phyloP scores from a whole-genome alignment of 1,284 basidiomycete species.

The Gastroboletus turbinatus region DNA sequence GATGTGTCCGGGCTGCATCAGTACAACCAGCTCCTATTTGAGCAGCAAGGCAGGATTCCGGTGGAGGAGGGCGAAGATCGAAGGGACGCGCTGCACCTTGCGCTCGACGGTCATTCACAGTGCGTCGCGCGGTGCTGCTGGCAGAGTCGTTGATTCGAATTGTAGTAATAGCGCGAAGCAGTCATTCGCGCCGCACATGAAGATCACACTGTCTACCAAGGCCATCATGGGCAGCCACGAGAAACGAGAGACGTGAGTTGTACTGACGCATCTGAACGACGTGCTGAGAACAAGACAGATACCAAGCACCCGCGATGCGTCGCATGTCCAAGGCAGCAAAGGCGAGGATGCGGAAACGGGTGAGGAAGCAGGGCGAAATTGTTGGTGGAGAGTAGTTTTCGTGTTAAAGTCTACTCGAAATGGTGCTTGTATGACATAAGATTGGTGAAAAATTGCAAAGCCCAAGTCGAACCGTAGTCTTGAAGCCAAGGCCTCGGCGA shows the following conservation, averaged over 20 bases:
- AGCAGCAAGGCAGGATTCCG: conserved; percentile 44
- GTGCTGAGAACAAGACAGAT: conserved; percentile 39
- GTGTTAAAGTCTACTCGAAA: conserved; percentile 18
- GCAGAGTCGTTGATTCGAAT: conserved; percentile 5
- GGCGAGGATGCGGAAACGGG: conserved; percentile 51
- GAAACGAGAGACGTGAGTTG: conserved; percentile 52
- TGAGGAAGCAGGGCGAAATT: conserved; percentile 31
- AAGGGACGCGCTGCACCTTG: conserved; percentile 36
- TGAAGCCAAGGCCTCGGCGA: background rate
- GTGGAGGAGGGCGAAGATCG: conserved; percentile 36
- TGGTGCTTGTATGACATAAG: conserved; percentile 24
- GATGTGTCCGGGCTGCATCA: conserved; percentile 66
- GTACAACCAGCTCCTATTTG: conserved; percentile 69
- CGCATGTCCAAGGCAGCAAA: conserved; percentile 59
- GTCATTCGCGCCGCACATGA: conserved; percentile 71
- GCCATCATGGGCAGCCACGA: conserved; percentile 44
- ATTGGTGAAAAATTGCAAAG: conserved; percentile 17
- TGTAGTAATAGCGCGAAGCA: conserved; percentile 51
- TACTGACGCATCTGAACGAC: background rate
- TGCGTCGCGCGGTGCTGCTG: conserved; percentile 37
- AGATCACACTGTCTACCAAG: conserved; percentile 61
- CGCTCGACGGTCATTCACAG: conserved; percentile 54
- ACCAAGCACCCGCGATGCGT: conserved; percentile 53
- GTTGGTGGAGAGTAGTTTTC: conserved; percentile 19
- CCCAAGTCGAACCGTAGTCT: conserved; percentile 6